Evolutionary conservation across 2,329 filamentous ascomycete genomes (phyloP).

Genomic region (Fulvia fulva): DNA sequence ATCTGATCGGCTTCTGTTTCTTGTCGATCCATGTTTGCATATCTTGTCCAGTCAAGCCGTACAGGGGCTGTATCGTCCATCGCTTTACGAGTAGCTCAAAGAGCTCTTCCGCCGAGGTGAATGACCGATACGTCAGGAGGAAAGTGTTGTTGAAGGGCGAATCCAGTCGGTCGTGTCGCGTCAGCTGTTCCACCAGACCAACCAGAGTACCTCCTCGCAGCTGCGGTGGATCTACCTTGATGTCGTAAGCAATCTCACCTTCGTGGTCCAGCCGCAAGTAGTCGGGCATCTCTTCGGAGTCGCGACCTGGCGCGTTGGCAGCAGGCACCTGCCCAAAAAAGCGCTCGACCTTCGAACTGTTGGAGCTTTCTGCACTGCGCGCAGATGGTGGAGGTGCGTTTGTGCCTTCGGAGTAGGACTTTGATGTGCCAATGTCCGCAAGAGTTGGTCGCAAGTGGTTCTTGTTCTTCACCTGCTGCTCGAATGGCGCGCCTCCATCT

Average conservation of each 20-base stretch:
- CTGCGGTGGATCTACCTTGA: constrained; percentile 68
- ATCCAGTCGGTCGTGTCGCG: constrained; percentile 90
- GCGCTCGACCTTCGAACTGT: constrained; percentile 47
- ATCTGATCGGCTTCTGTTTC: constrained; percentile 93
- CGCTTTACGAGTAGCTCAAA: constrained; percentile 90
- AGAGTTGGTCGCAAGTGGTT: constrained; percentile 50
- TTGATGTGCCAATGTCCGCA: constrained; percentile 54
- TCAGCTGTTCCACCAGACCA: constrained; percentile 89
- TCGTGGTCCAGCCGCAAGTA: constrained; percentile 85
- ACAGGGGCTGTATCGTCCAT: constrained; percentile 88
- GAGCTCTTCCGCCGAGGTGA: constrained; percentile 83
- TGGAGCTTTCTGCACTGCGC: constrained; percentile 24
- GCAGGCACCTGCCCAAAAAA: constrained; percentile 52
- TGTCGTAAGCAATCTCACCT: constrained; percentile 83
- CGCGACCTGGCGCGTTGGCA: constrained; percentile 41
- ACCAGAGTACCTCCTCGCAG: constrained; percentile 86
- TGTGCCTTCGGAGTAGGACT: constrained; percentile 62
- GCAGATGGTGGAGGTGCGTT: constrained; percentile 16
- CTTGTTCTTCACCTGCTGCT: constrained; percentile 28
- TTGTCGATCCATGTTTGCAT: constrained; percentile 85
- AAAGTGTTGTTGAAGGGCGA: constrained; percentile 97
- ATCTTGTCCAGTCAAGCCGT: constrained; percentile 69
- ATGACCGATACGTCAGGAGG: constrained; percentile 91
- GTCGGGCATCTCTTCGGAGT: constrained; percentile 73
- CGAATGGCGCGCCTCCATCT: constrained; percentile 32